Base-by-base conservation (phyloP, 495 filamentous ascomycete species). In the Podospora bellae-mahoneyi region DNA sequence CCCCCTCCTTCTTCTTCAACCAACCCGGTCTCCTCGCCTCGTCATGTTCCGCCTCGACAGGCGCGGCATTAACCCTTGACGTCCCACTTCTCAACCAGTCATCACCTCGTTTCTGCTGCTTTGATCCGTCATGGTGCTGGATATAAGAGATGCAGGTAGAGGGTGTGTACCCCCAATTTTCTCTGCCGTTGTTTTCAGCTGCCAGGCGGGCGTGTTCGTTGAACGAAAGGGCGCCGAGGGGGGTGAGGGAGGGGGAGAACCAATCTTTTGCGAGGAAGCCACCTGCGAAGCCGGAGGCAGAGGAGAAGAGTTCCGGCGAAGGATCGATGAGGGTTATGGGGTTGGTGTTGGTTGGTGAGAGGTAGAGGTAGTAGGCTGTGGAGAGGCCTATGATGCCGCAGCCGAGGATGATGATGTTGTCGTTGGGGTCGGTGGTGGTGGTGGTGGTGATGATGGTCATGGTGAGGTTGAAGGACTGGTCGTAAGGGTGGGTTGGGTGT, bases 201-300 rank as follows among this genome's bases (percentile, higher is more conserved):
- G 92, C 91, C 0, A 92, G 80, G 27, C 82, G 70, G 56, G 81
- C 81, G 74, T 94, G 92, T 23, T 92, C 81, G 10, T 84, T 83
- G 76, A 92, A 95, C 48, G 88, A 90, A 27, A 93, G 80, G 3
- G 79, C 81, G 20, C 88, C 91, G 0, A 93, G 80, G 0, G 82
- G 76, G 0, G 84, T 82, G 0, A 88, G 71, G 1, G 84, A 73
- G 1, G 83, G 75, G 1, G 75, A 78, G 70, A 90, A 91, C 90
- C 91, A 95, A 71, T 93, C 89, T 63, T 83, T 83, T 1, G 91
- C 90, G 5, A 93, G 76, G 72, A 93, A 94, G 0, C 91, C 92
- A 5, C 83, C 91, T 1, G 90, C 90, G 66, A 85, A 87, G 19
- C 91, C 90, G 4, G 90, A 93, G 2, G 91, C 90, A 20, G 85